Base-by-base conservation (phyloP, 768 basidiomycete species). In the Pleurotus ostreatus region DNA sequence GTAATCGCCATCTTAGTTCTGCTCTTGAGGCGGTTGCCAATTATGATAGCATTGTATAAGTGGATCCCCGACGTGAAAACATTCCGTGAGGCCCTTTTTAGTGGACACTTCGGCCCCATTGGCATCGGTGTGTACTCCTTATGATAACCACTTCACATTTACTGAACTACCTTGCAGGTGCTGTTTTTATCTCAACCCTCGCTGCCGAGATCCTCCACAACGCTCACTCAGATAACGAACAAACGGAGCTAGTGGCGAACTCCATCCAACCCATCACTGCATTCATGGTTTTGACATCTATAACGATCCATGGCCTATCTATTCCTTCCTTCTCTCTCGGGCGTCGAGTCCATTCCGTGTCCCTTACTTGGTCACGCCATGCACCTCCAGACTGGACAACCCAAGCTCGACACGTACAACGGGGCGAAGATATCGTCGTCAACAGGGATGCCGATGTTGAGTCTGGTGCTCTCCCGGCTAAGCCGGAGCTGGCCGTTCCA, bases 21-120 rank as follows among this genome's bases (percentile, higher is more conserved):
- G 49, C 61, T 94, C 2, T 72, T 98, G 15, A 82, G 93, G 26
- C 79, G 97, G 13, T 74, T 98, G 13, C 97, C 97, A 0, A 67
- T 86, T 59, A 89, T 98, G 69, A 74, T 97, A 22, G 84, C 82
- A 0, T 68, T 95, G 40, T 97, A 96, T 73, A 86, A 76, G 65
- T 98, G 88, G 82, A 96, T 98, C 57, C 97, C 97, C 0, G 96
- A 99, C 66, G 82, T 98, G 62, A 97, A 96, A 75, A 98, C 89
- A 0, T 82, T 94, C 59, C 79, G 92, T 45, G 97, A 99, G 71
- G 96, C 97, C 0, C 61, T 95, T 3, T 99, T 99, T 70, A 88
- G 84, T 40, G 97, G 97, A 0, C 95, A 98, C 73, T 99, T 98
- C 68, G 96, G 94, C 11, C 90, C 92, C 18, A 91, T 91, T 59